Evolutionary conservation across 441 rosid genomes (phyloP).

Genomic region (Jatropha podagrica): DNA sequence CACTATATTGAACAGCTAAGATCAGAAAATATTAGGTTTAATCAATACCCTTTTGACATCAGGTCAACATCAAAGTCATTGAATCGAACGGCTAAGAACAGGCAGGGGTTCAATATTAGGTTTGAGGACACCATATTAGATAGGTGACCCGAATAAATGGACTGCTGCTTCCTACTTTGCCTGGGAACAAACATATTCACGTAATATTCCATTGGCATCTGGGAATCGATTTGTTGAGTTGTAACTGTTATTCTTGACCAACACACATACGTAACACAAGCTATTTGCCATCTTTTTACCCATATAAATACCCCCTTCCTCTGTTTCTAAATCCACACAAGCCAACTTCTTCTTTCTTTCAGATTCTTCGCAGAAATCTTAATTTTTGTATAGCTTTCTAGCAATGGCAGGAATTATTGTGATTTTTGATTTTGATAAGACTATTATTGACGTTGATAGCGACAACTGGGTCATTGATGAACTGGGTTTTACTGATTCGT

Average conservation of each 20-base stretch:
- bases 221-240: background rate
- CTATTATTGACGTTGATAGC: constrained; percentile 70
- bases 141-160: background rate
- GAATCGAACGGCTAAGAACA: constrained; percentile 10
- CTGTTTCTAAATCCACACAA: background rate
- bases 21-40: background rate
- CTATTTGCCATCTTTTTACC: background rate
- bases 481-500: constrained; percentile 58
- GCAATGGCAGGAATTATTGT: constrained; percentile 42
- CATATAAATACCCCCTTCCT: background rate
- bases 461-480: constrained; percentile 75
- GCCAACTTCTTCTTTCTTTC: background rate
- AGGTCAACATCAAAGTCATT: background rate
- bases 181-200: background rate
- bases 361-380: too few species aligned
- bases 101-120: background rate
- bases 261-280: constrained; percentile 6
- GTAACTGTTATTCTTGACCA: background rate
- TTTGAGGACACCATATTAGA: constrained; percentile 3
- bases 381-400: too few species aligned
- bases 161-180: background rate
- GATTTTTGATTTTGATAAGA: constrained; percentile 75
- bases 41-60: background rate
- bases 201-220: constrained; percentile 30
- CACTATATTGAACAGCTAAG: background rate